These are phyloP conservation scores for Phaeoacremonium minimum DNA, from an alignment of 2,329 filamentous ascomycete species.

Conservation along the genomic window DNA sequence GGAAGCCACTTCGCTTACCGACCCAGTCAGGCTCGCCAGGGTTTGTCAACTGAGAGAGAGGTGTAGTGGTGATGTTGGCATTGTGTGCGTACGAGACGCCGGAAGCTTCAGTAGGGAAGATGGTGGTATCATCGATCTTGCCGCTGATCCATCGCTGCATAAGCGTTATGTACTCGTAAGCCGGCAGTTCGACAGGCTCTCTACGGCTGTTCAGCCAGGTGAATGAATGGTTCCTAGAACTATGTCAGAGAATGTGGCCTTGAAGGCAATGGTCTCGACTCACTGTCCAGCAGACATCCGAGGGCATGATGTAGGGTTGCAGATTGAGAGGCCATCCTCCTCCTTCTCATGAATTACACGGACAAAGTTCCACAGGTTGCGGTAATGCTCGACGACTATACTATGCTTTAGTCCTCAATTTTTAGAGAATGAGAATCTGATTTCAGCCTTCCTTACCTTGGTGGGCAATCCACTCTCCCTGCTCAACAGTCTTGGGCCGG, in stretches of 20 bases:
- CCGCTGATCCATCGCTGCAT: conserved; percentile 97
- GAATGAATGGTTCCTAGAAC: conserved; percentile 76
- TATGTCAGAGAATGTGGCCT: conserved; percentile 7
- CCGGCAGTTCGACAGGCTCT: conserved; percentile 87
- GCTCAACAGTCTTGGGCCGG: conserved; percentile 87
- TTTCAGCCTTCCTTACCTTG: conserved; percentile 59
- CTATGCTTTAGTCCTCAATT: no score
- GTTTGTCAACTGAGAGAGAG: conserved; percentile 59
- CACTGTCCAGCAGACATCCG: conserved; percentile 93
- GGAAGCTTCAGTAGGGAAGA: conserved; percentile 84
- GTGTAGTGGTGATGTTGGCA: conserved; percentile 51
- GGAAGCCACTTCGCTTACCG: conserved; percentile 90
- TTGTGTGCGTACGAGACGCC: conserved; percentile 63
- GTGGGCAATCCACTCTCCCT: conserved; percentile 93
- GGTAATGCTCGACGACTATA: conserved; percentile 89
- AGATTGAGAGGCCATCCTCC: conserved; percentile 71
- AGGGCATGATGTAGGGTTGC: conserved; percentile 79
- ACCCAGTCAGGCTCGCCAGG: conserved; percentile 69
- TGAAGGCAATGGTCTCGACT: conserved; percentile 32
- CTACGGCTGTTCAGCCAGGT: conserved; percentile 90
- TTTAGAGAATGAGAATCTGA: conserved; percentile 9
- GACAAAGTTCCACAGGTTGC: conserved; percentile 84
- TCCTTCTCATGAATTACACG: conserved; percentile 85
- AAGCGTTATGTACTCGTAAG: conserved; percentile 88
- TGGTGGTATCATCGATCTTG: conserved; percentile 84